phyloP scores from a whole-genome alignment of 169 alveolate species.

The Plasmodium cynomolgi region DNA sequence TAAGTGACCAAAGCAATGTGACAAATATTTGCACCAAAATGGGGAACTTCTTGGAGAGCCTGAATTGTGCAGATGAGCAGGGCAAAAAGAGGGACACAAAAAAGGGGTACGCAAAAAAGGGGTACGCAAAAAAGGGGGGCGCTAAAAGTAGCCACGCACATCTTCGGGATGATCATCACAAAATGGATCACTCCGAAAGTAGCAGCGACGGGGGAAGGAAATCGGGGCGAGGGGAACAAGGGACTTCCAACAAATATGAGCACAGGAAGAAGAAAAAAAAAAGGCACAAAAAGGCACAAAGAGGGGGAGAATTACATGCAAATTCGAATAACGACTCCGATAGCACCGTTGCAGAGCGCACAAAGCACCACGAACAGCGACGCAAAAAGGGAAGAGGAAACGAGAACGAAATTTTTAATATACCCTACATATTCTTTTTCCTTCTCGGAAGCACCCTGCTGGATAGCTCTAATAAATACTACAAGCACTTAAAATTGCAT shows the following conservation, averaged over 20 bases:
- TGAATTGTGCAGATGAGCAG: neutral
- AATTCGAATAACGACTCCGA: neutral
- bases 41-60: neutral
- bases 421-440: constrained; percentile 62
- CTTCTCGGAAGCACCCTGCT: constrained; percentile 19
- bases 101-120: neutral
- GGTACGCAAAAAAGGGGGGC: neutral
- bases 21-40: constrained; percentile 71
- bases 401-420: constrained; percentile 9
- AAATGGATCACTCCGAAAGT: neutral
- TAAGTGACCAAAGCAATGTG: constrained; percentile 26
- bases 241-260: neutral
- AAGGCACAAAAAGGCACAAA: neutral
- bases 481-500: constrained; percentile 51
- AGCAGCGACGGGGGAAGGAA: neutral
- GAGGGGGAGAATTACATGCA: neutral
- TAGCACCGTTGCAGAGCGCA: neutral
- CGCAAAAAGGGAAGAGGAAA: neutral
- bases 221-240: neutral
- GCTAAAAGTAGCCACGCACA: neutral
- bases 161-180: neutral
- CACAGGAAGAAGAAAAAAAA: neutral
- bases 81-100: neutral
- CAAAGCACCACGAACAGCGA: neutral
- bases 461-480: constrained; percentile 6